Base-by-base conservation (phyloP, 495 filamentous ascomycete species). In the Penicillium desertorum region DNA sequence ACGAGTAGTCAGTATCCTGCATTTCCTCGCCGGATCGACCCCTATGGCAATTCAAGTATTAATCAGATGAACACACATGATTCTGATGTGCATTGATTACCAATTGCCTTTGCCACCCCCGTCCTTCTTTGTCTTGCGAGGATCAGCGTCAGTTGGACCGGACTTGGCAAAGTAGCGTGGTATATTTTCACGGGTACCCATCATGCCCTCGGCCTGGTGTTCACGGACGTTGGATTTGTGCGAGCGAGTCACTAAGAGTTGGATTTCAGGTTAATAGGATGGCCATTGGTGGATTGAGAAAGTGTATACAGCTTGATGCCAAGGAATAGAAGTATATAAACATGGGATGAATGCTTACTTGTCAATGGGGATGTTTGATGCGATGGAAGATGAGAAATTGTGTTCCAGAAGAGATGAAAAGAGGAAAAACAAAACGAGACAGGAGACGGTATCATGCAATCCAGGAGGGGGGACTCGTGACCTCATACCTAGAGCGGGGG, bases 51-150 rank as follows among this genome's bases (percentile, higher is more conserved):
- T 49, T 41, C 54, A 49, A 12, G 32, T 34, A 54, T 57, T 30
- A 60, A 49, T 25, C 50, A 53, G 46, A 17, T n/a, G 32, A 48
- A 14, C 16, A 1, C 32, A 29, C 60, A 7, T 22, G 9, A 5
- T 37, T 17, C 22, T 10, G 34, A 16, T 9, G 16, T 19, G 19
- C 9, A 36, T n/a, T 29, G 8, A 86, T 72, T 83, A 96, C 93
- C 93, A 98, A 73, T 96, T 96, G 70, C 87, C 90, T 72, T 91
- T 94, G 42, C 93, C 93, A 49, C 84, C 88, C 50, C 93, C 93
- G 59, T 96, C 89, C 80, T 98, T 98, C 86, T 97, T 97, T 62
- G 87, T 89, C 82, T 94, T 94, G 74, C 89, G 89, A 41, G 93
- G 94, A 66, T 95, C 88, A 62, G 78, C 75, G 66, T 91, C 92